Evolutionary conservation across 805 yeast genomes (phyloP).

Genomic region (Komagataella phaffii): DNA sequence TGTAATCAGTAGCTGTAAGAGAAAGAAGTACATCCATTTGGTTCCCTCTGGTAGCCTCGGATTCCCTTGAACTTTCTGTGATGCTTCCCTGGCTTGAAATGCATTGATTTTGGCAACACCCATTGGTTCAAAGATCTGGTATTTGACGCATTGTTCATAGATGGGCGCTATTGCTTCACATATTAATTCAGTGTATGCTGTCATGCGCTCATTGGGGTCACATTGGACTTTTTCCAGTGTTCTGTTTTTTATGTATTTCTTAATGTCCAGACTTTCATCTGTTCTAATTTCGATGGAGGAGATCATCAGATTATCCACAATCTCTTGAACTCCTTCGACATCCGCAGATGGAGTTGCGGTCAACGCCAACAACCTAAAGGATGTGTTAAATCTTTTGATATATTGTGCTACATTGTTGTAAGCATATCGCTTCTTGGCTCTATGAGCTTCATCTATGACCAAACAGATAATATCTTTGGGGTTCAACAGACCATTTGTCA

Average conservation of each 20-base stretch:
- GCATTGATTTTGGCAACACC: conserved; percentile 61
- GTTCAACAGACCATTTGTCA: conserved; percentile 57
- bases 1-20: conserved; percentile 47
- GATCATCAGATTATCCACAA: conserved; percentile 59
- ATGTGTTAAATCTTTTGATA: conserved; percentile 44
- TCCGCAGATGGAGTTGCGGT: conserved; percentile 95
- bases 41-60: conserved; percentile 49
- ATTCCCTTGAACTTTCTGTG: conserved; percentile 41
- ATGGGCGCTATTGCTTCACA: conserved; percentile 58
- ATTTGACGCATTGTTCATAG: conserved; percentile 46
- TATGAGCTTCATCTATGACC: conserved; percentile 92
- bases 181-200: conserved; percentile 37
- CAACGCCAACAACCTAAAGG: conserved; percentile 68
- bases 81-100: conserved; percentile 57
- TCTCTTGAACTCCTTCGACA: conserved; percentile 77
- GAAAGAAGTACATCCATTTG: conserved; percentile 59
- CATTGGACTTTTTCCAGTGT: conserved; percentile 47
- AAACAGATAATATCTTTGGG: conserved; percentile 66
- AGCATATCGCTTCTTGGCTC: conserved; percentile 84
- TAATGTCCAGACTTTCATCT: conserved; percentile 69
- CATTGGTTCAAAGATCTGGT: conserved; percentile 46
- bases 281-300: conserved; percentile 78
- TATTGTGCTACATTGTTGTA: conserved; percentile 73
- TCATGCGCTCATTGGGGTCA: conserved; percentile 38
- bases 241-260: conserved; percentile 63